Percentiles rank a stretch among this genome's conserved stretches.
Conservation (phyloP, 441 rosid genomes). For the Erodium trifolium region DNA sequence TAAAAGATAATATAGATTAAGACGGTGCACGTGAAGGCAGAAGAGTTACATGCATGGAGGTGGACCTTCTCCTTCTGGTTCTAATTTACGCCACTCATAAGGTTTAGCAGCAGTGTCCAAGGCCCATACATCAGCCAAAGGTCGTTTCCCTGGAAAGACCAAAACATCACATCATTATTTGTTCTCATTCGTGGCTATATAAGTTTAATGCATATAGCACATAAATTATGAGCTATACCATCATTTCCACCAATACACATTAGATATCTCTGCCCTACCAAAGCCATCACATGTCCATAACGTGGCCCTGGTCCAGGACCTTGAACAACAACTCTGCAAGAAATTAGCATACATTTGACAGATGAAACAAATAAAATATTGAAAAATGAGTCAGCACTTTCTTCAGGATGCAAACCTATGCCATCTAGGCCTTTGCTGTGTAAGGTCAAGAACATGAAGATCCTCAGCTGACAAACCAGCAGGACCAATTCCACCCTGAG, state of each 20-base stretch:
- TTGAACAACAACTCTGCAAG: constrained; percentile 86
- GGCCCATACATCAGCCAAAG: constrained; percentile 99
- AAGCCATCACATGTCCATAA: constrained; percentile 99
- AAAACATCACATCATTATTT: background rate
- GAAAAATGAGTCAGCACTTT: constrained; percentile 14
- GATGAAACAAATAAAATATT: constrained; percentile 10
- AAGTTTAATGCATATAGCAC: constrained; percentile 10
- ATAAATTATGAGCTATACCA: constrained; percentile 31
- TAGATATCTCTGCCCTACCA: constrained; percentile 98
- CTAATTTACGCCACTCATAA: constrained; percentile 98
- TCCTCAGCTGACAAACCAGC: constrained; percentile 99
- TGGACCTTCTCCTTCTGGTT: constrained; percentile 99
- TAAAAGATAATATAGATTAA: background rate
- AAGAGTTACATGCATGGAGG: constrained; percentile 95
- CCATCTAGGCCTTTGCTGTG: constrained; percentile 92
- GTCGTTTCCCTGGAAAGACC: constrained; percentile 68
- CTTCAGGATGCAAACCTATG: constrained; percentile 52
- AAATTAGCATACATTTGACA: constrained; percentile 23
- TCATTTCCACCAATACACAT: constrained; percentile 93
- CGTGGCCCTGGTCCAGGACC: constrained; percentile 99
- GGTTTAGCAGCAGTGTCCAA: constrained; percentile 99
- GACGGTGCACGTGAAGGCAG: constrained; percentile 5
- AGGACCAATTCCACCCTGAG: constrained; percentile 97
- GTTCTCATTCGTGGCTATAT: background rate
- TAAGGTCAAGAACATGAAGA: constrained; percentile 97